Evolutionary conservation across 2,329 filamentous ascomycete genomes (phyloP).

Genomic region (Cladosporium halotolerans): DNA sequence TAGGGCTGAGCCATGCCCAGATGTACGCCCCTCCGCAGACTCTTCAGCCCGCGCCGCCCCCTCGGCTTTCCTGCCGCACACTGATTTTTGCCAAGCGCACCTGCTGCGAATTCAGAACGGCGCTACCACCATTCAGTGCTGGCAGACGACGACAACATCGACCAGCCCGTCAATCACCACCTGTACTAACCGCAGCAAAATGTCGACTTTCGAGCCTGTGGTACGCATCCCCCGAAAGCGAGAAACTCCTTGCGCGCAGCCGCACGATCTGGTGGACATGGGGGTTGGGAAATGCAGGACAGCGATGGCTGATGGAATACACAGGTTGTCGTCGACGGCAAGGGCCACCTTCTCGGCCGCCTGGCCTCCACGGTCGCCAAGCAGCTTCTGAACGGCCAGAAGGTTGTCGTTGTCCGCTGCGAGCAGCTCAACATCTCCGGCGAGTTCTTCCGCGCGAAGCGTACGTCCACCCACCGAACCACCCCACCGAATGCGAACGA

Average conservation of each 20-base stretch:
- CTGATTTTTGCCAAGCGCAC: background rate
- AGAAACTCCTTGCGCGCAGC: background rate
- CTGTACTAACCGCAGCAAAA: constrained; percentile 35
- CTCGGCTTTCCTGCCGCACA: background rate
- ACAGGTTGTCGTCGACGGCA: constrained; percentile 98
- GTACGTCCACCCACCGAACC: constrained; percentile 59
- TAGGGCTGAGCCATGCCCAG: too few species aligned
- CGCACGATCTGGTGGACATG: constrained; percentile 4
- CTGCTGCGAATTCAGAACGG: background rate
- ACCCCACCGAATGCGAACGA: constrained; percentile 1
- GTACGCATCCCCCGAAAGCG: constrained; percentile 40
- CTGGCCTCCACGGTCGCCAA: constrained; percentile 97
- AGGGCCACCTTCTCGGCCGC: constrained; percentile 99
- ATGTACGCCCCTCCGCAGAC: too few species aligned
- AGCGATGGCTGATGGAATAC: constrained; percentile 18
- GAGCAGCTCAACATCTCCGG: constrained; percentile 99
- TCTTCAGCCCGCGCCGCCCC: too few species aligned
- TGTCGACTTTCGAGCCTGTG: constrained; percentile 60
- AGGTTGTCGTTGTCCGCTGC: constrained; percentile 98
- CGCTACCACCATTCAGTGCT: background rate
- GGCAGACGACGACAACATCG: background rate
- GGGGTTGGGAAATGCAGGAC: background rate
- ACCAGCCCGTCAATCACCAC: background rate
- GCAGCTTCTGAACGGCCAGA: constrained; percentile 98
- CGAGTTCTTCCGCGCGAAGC: constrained; percentile 99